Evolutionary conservation across 2,329 filamentous ascomycete species (phyloP), one percentile per base, ranked within the genome.

Genomic region (Arachnomyces sp.): DNA sequence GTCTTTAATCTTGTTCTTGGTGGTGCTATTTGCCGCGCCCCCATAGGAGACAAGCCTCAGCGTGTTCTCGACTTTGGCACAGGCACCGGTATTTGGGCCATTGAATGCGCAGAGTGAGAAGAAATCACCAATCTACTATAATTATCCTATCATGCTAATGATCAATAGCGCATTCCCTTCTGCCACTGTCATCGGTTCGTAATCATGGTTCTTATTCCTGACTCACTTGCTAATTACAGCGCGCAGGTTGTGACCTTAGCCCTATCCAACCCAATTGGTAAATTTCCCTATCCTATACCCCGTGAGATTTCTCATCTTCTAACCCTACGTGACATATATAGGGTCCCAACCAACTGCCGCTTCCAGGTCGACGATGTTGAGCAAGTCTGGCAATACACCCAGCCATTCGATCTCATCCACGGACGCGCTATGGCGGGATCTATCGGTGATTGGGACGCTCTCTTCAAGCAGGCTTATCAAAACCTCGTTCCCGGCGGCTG

Each of bases 201-300:
- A 25, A 25, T 9, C 9, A 25, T 25, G 21, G 21, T 25, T 5
- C 5, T 25, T 5, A 5, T 25, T 9, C 9, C 21, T 9, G 21
- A 25, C 9, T n/a, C 9, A 25, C 9, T 9, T 25, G 9, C 21
- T 25, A 25, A 25, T 25, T 9, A 25, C 9, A 25, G 9, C 5
- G 9, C 21, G 9, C 9, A 25, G 21, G 21, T 9, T 37, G 28
- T 5, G 62, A 65, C 39, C 52, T 66, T 4, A 58, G 53, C 37
- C 60, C 63, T 12, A 66, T 63, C 9, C 65, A 65, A 38, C 61
- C 62, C 2, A 49, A 38, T 5, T 53, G 56, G 35, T 37, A 37
- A 30, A 5, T 9, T 25, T 25, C 21, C 21, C 21, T 9, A 25
- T 25, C 21, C 9, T 25, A 9, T 25, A 9, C 21, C 9, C 5